Evolutionary conservation across 441 rosid genomes (phyloP), one percentile per base, ranked within the genome.

Genomic region (Aleurites moluccanus): DNA sequence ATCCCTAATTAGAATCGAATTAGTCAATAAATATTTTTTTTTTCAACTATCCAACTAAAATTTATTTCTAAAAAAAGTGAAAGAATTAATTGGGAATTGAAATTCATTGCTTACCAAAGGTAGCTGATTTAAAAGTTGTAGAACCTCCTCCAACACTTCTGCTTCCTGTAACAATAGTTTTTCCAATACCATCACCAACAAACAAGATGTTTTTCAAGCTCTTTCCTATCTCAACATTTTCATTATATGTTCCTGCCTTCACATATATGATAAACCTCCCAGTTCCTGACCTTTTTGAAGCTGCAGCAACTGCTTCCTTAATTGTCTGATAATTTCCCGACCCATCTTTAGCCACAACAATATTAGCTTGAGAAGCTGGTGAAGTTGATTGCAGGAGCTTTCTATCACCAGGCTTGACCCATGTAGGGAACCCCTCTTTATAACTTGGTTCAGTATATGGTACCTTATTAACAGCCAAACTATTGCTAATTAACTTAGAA

Each of bases 81-180:
- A 28, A 52, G 4, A 10, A 61, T 6, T 4, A 10, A 69, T 14
- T 47, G 5, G n/a, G 5, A 23, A 4, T 52, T 52, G 2, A 61
- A 49, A 49, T 33, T 25, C 55, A 44, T 70, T 16, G 52, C 84
- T 80, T 70, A 93, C 99, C 95, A n/a, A 86, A 87, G 18, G 99
- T 96, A 66, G 97, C 97, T 3, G 99, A 93, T 68, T 78, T 82
- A 78, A 86, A 96, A 75, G 99, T 93, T 13, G 98, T 92, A 75
- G 80, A 79, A 60, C 96, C 94, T 1, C 88, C 88, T 9, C 84
- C 83, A 52, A 87, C 95, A 69, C 98, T 96, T 76, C 85, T 79
- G 55, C 91, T 90, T n/a, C 97, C 89, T 0, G 97, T 89, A 64
- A 96, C 84, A n/a, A 92, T 83, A 50, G 99, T 93, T 61, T 65